A percentile compares a stretch with the other conserved stretches of the same genome.
These are phyloP conservation scores for Hypoxylon perforatum DNA, from an alignment of 495 filamentous ascomycete species.

Conservation along the genomic window DNA sequence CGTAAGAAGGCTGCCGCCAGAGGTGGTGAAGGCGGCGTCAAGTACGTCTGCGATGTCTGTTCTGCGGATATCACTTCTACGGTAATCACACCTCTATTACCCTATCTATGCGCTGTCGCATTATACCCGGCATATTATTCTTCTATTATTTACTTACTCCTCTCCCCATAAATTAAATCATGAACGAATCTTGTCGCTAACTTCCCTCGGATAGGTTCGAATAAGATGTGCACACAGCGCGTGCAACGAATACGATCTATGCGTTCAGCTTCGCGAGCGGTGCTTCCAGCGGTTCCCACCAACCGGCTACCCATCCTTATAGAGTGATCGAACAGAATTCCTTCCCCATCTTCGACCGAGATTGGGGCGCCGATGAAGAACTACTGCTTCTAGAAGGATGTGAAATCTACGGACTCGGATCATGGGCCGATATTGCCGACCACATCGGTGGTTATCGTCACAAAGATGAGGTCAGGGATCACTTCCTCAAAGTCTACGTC, in stretches of 20 bases:
- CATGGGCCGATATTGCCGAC: slow-evolving; percentile 97
- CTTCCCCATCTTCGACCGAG: slow-evolving; percentile 91
- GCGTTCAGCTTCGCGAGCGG: slow-evolving; percentile 92
- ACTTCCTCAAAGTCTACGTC: slow-evolving; percentile 90
- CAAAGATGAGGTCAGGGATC: slow-evolving; percentile 94
- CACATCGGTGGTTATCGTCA: slow-evolving; percentile 94
- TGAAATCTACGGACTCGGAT: slow-evolving; percentile 95
- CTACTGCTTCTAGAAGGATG: slow-evolving; percentile 90
- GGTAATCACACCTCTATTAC: slow-evolving; percentile 60
- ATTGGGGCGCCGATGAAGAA: slow-evolving; percentile 99
- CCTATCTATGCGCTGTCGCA: no score
- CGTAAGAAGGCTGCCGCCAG: slow-evolving; percentile 92
- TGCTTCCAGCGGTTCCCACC: slow-evolving; percentile 79
- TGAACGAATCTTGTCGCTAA: no score
- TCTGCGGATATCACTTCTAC: slow-evolving; percentile 95
- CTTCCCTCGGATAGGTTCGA: slow-evolving; percentile 71
- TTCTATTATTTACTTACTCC: no score
- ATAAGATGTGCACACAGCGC: slow-evolving; percentile 86
- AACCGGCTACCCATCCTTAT: slow-evolving; percentile 84
- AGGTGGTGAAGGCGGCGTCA: slow-evolving; percentile 90
- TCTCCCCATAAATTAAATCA: no score
- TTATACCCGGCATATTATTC: not conserved
- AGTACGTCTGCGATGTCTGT: slow-evolving; percentile 96
- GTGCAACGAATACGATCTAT: slow-evolving; percentile 96
- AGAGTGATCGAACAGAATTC: slow-evolving; percentile 98